These are phyloP conservation scores for Fusarium denticulatum DNA, from an alignment of 2,329 filamentous ascomycete genomes.

Conservation along the genomic window DNA sequence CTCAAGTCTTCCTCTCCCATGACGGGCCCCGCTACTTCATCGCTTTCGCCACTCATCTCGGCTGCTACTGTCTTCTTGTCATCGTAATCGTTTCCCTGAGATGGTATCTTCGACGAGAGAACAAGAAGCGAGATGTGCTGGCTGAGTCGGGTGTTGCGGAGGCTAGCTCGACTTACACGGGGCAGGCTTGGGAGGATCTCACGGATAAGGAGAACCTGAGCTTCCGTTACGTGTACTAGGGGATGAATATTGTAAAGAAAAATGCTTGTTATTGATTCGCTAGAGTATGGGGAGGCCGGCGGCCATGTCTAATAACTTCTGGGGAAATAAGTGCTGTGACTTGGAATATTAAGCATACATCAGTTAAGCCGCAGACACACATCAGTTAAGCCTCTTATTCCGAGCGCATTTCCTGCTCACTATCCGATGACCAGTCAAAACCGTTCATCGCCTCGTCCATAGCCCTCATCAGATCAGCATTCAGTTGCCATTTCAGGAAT, in stretches of 20 bases:
- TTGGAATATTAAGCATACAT: background rate
- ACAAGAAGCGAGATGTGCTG: conserved; percentile 65
- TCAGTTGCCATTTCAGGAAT: background rate
- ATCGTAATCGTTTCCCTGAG: conserved; percentile 66
- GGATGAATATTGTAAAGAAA: background rate
- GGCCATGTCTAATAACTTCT: background rate
- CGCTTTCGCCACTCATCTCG: conserved; percentile 75
- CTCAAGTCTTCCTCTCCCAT: conserved; percentile 22
- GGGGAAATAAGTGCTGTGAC: background rate
- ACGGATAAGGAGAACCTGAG: conserved; percentile 70
- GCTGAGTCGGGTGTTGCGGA: conserved; percentile 53
- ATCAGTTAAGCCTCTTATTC: background rate
- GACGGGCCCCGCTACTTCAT: conserved; percentile 70
- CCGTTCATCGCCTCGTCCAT: background rate
- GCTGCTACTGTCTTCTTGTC: conserved; percentile 72
- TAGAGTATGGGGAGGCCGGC: background rate
- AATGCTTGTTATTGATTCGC: background rate
- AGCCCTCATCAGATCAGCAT: background rate
- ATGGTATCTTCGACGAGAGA: conserved; percentile 66
- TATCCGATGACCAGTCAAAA: background rate
- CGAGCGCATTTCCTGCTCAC: background rate
- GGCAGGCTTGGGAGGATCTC: conserved; percentile 69
- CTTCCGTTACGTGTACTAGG: conserved; percentile 62
- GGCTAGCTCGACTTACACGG: conserved; percentile 47
- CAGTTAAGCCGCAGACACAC: no score